Percentiles rank a stretch among this genome's conserved stretches.
phyloP scores from a whole-genome alignment of 495 filamentous ascomycete genomes.

The Aspergillus olivimuriae region DNA sequence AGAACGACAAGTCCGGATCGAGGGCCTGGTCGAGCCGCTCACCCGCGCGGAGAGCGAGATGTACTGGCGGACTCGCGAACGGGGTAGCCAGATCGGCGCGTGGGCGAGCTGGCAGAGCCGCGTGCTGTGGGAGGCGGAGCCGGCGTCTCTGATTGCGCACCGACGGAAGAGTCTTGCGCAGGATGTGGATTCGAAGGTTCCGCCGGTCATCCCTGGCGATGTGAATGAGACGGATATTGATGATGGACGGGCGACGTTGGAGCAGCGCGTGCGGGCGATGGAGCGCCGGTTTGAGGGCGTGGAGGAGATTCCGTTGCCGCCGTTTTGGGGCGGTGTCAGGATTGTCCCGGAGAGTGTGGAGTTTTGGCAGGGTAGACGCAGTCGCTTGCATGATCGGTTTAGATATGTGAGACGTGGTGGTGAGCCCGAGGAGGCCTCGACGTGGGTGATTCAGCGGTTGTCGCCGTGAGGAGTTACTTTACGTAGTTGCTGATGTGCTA shows the following conservation, averaged over 20 bases:
- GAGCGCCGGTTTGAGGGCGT: slow-evolving; percentile 64
- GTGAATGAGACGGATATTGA: slow-evolving; percentile 55
- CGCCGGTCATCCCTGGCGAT: slow-evolving; percentile 39
- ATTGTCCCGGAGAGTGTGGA: slow-evolving; percentile 80
- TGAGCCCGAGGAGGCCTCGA: slow-evolving; percentile 54
- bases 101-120: slow-evolving; percentile 89
- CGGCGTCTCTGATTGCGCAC: slow-evolving; percentile 18
- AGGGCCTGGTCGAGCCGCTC: slow-evolving; percentile 65
- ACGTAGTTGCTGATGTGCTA: slow-evolving; percentile 7
- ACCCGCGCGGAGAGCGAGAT: slow-evolving; percentile 68
- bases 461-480: too few relatives aligned
- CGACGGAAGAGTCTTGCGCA: slow-evolving; percentile 28
- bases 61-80: slow-evolving; percentile 77
- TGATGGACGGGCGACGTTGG: slow-evolving; percentile 59
- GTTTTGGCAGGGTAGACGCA: slow-evolving; percentile 91
- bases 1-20: slow-evolving; percentile 81
- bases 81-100: slow-evolving; percentile 78
- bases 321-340: slow-evolving; percentile 90
- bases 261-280: slow-evolving; percentile 61
- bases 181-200: slow-evolving; percentile 29
- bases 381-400: slow-evolving; percentile 89
- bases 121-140: slow-evolving; percentile 48
- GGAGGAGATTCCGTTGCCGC: slow-evolving; percentile 79
- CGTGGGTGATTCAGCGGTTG: slow-evolving; percentile 35
- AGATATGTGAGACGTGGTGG: slow-evolving; percentile 65